phyloP scores from a whole-genome alignment of 768 basidiomycete genomes.

The Lactarius hengduanensis region DNA sequence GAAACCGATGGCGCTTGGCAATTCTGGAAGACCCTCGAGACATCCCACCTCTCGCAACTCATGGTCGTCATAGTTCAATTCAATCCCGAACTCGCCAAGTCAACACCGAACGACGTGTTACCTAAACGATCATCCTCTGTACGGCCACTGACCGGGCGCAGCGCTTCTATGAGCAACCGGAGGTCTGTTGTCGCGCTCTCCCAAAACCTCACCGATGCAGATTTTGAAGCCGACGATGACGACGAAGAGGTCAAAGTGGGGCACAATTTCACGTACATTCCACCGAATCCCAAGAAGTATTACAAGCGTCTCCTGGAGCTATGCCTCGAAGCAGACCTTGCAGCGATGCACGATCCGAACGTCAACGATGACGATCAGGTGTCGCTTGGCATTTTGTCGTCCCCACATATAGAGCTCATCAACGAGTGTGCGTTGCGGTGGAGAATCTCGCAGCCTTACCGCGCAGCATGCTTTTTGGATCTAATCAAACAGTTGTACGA shows the following conservation, averaged over 20 bases:
- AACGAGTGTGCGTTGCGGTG: conserved; percentile 87
- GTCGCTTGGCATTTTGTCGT: conserved; percentile 84
- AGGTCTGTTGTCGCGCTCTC: conserved; percentile 46
- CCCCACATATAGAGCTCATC: conserved; percentile 75
- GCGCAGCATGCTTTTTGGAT: conserved; percentile 78
- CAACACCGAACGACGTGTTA: conserved; percentile 57
- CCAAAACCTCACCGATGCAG: conserved; percentile 35
- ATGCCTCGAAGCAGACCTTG: conserved; percentile 82
- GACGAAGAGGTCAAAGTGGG: conserved; percentile 73
- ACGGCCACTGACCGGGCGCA: conserved; percentile 45
- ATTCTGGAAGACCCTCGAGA: conserved; percentile 80
- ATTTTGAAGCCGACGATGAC: conserved; percentile 43
- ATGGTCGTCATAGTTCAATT: conserved; percentile 84
- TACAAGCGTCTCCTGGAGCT: conserved; percentile 83
- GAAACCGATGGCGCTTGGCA: conserved; percentile 78
- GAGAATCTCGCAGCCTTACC: conserved; percentile 80
- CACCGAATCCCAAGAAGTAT: conserved; percentile 79
- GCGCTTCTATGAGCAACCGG: conserved; percentile 65
- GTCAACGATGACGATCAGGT: conserved; percentile 97
- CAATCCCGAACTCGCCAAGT: conserved; percentile 85
- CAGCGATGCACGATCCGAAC: conserved; percentile 84
- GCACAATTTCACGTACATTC: conserved; percentile 86
- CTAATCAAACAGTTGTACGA: conserved; percentile 86
- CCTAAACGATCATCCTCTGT: conserved; percentile 42
- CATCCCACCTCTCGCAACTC: conserved; percentile 79